Percentiles rank a stretch among this genome's conserved stretches.
phyloP scores from a whole-genome alignment of 1,139 yeast genomes.

The Kodamaea arcana region DNA sequence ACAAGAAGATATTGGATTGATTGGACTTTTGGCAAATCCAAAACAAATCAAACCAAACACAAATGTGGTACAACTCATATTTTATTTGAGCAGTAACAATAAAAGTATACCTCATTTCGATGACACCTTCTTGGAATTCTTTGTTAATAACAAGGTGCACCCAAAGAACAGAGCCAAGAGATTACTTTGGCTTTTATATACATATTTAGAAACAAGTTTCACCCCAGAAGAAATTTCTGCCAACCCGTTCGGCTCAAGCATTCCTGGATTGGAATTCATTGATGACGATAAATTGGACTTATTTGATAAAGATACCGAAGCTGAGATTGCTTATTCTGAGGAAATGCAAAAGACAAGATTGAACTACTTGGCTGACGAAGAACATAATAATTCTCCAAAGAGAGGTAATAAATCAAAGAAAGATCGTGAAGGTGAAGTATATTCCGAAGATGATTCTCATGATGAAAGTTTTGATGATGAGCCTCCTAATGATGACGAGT shows the following conservation, averaged over 20 bases:
- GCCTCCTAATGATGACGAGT: neutral
- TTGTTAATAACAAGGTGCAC: slow-evolving; percentile 48
- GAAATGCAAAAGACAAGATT: slow-evolving; percentile 62
- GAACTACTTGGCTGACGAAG: slow-evolving; percentile 50
- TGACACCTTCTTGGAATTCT: slow-evolving; percentile 53
- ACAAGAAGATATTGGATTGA: slow-evolving; percentile 40
- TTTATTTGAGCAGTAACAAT: slow-evolving; percentile 65
- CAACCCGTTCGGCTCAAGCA: slow-evolving; percentile 63
- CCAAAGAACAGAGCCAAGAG: slow-evolving; percentile 67
- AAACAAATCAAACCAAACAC: slow-evolving; percentile 42
- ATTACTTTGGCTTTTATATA: slow-evolving; percentile 79
- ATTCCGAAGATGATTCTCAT: slow-evolving; percentile 10
- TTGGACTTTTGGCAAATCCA: slow-evolving; percentile 40
- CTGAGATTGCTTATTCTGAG: slow-evolving; percentile 68
- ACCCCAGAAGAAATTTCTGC: slow-evolving; percentile 45
- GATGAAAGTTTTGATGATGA: slow-evolving; percentile 5
- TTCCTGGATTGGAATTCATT: slow-evolving; percentile 48
- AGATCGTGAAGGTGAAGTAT: slow-evolving; percentile 16
- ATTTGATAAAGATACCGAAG: slow-evolving; percentile 67
- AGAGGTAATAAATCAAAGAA: slow-evolving; percentile 31
- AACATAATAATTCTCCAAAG: slow-evolving; percentile 31
- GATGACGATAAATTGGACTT: slow-evolving; percentile 32
- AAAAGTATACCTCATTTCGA: slow-evolving; percentile 34
- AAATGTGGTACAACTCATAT: slow-evolving; percentile 66
- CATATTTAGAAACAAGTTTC: slow-evolving; percentile 71